These are phyloP conservation scores for Alternaria angustiovoidea DNA, from an alignment of 2,329 filamentous ascomycete genomes.

Conservation along the genomic window DNA sequence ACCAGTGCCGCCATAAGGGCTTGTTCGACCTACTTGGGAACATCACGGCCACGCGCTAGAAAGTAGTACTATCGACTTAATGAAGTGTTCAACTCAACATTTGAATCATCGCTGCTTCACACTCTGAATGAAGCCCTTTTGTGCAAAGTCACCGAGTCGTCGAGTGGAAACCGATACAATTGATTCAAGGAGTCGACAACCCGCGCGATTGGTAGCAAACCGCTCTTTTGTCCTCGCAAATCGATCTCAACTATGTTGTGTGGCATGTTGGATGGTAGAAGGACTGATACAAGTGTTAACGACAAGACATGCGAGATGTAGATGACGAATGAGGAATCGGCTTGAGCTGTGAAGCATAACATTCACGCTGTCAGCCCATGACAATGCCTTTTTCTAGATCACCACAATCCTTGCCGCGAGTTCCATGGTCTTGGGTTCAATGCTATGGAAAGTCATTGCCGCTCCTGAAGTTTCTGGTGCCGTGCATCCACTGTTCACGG, in stretches of 20 bases:
- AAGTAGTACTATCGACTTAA: background rate
- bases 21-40: background rate
- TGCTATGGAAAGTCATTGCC: background rate
- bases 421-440: background rate
- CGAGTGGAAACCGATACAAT: background rate
- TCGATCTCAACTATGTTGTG: too few species aligned
- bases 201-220: background rate
- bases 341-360: background rate
- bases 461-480: background rate
- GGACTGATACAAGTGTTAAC: background rate
- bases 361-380: background rate
- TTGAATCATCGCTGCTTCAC: constrained; percentile 11
- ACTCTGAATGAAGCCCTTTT: constrained; percentile 9
- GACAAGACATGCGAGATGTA: background rate
- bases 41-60: background rate
- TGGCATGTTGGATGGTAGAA: background rate
- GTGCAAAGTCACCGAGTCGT: background rate
- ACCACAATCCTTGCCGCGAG: background rate
- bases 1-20: background rate
- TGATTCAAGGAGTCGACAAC: background rate
- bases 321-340: background rate
- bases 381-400: background rate
- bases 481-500: background rate
- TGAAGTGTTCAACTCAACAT: constrained; percentile 11
- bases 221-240: too few species aligned